Conservation (phyloP, 768 basidiomycete genomes). For the Ramaria sp. region DNA sequence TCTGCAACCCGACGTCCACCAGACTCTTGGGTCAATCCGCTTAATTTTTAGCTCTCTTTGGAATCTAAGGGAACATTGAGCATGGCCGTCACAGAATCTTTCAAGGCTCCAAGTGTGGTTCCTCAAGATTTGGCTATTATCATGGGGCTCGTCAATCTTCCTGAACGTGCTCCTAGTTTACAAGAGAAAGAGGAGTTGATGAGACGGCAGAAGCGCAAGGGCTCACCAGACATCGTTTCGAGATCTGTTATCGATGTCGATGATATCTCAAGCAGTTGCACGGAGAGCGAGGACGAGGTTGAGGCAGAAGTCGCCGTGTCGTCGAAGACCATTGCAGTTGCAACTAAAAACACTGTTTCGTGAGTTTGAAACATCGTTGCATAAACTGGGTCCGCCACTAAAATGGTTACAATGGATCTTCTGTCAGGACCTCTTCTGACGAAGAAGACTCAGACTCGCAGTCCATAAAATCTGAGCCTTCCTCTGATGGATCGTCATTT, state of each 20-base stretch:
- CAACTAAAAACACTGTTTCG: slow-evolving; percentile 25
- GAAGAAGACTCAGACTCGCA: slow-evolving; percentile 1
- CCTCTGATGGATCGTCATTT: not conserved
- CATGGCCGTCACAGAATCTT: slow-evolving; percentile 18
- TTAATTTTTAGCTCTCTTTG: not conserved
- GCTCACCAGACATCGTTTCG: not conserved
- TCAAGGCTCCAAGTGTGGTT: slow-evolving; percentile 49
- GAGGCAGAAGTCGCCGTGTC: slow-evolving; percentile 44
- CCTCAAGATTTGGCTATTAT: slow-evolving; percentile 48
- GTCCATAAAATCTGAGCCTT: not conserved
- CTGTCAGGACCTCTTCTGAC: not conserved
- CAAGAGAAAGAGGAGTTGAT: not conserved
- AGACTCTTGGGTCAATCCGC: not conserved
- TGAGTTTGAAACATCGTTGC: slow-evolving; percentile 10
- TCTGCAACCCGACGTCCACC: no score
- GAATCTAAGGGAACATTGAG: not conserved
- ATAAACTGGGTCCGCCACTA: not conserved
- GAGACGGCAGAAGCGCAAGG: not conserved
- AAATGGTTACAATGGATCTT: slow-evolving; percentile 21
- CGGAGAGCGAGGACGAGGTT: slow-evolving; percentile 62
- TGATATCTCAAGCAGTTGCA: slow-evolving; percentile 41
- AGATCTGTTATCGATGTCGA: slow-evolving; percentile 21
- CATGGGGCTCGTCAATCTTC: not conserved
- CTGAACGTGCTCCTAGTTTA: not conserved
- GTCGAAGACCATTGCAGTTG: slow-evolving; percentile 19